Evolutionary conservation across 768 basidiomycete species (phyloP).

Genomic region (Neoboletus brunneissimus): DNA sequence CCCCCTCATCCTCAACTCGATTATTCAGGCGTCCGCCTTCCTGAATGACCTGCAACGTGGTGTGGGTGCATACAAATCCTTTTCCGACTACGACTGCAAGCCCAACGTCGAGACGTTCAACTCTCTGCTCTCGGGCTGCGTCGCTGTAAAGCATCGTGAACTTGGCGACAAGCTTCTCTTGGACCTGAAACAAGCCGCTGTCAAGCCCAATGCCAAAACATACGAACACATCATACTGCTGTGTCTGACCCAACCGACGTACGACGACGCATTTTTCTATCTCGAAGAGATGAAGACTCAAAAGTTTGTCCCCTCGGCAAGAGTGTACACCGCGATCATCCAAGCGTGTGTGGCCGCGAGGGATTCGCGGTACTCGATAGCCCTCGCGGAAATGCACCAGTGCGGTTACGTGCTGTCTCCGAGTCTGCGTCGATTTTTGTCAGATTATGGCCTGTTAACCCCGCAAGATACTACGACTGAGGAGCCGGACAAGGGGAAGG

Average conservation of each 20-base stretch:
- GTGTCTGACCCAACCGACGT: slow-evolving; percentile 65
- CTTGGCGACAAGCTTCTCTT: slow-evolving; percentile 65
- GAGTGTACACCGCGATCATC: slow-evolving; percentile 59
- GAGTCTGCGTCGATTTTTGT: slow-evolving; percentile 34
- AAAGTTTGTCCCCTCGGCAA: slow-evolving; percentile 48
- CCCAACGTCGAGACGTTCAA: slow-evolving; percentile 71
- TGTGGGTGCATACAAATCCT: slow-evolving; percentile 69
- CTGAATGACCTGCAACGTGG: slow-evolving; percentile 73
- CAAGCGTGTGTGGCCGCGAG: slow-evolving; percentile 51
- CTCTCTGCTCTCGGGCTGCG: slow-evolving; percentile 62
- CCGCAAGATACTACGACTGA: background rate
- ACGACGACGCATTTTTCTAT: slow-evolving; percentile 87
- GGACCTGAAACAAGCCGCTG: slow-evolving; percentile 58
- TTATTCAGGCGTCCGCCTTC: slow-evolving; percentile 61
- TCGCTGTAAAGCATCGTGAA: slow-evolving; percentile 53
- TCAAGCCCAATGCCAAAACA: slow-evolving; percentile 57
- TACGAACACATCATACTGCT: slow-evolving; percentile 68
- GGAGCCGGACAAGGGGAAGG: background rate
- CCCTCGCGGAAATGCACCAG: slow-evolving; percentile 68
- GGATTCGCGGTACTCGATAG: slow-evolving; percentile 64
- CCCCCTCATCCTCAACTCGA: slow-evolving; percentile 56
- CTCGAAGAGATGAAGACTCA: slow-evolving; percentile 83
- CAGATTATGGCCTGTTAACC: slow-evolving; percentile 7
- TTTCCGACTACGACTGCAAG: slow-evolving; percentile 49
- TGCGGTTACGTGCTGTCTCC: slow-evolving; percentile 46